Base-by-base conservation (phyloP, 306 rosid species). In the Geum urbanum region DNA sequence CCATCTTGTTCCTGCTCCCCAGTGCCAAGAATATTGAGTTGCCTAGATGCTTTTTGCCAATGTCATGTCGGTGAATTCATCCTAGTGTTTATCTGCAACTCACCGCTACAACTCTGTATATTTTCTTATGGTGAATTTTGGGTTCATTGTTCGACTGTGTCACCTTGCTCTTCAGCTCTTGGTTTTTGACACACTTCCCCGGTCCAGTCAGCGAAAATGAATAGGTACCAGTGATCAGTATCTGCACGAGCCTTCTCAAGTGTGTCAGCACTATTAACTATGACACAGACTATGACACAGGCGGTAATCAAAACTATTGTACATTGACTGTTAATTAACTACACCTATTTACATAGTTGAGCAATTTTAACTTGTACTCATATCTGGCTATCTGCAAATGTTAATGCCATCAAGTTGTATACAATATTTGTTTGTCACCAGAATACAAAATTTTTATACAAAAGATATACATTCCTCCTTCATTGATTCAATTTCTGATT, bases 301-400 rank as follows among this genome's bases (percentile, higher is more conserved):
- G 70, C 1, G 51, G 80, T 78, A 24, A 73, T 50, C 59, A 80
- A 77, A 62, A 79, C 78, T 76, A 74, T 67, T 87, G 92, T 87
- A 89, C 80, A 81, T 85, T 79, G 74, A 73, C 78, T 77, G 71
- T 80, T 76, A 73, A 77, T 83, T 58, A 64, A 71, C 71, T 78
- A 76, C 59, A 45, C 69, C 81, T 68, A 54, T 79, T 32, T 32
- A 41, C 43, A 10, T 27, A 58, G 44, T 27, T 32, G 11, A 58
- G 43, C 43, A 6, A 13, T 32, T 13, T 84, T 81, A 72, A 73
- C 79, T 74, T 59, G 78, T 74, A 71, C 77, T 82, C 59, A 48
- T 50, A 71, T 76, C 81, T 70, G 73, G 74, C 81, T 68, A 65
- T 79, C 67, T 72, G 51, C 75, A 79, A 83, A 57, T 90, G 88